Evolutionary conservation across 202 grass and related monocot species (phyloP).

Genomic region (Brachypodium distachyon): DNA sequence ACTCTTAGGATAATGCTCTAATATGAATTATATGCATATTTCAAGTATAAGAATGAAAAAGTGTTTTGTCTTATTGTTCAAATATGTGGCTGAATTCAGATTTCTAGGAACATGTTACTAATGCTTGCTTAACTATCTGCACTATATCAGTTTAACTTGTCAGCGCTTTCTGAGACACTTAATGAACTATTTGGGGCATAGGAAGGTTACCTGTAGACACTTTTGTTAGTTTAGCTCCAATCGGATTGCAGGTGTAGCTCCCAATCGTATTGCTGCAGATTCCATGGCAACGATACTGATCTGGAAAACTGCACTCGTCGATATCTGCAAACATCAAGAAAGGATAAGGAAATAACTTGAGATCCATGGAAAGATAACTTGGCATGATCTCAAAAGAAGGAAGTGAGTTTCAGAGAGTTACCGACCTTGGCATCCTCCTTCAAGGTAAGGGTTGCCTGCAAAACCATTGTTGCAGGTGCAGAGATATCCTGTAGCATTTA

Average conservation of each 20-base stretch:
- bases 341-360: not conserved
- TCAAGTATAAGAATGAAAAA: no score
- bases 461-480: slow-evolving; percentile 26
- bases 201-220: slow-evolving; percentile 21
- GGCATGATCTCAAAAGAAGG: not conserved
- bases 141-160: not conserved
- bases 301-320: not conserved
- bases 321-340: slow-evolving; percentile 1
- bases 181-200: not conserved
- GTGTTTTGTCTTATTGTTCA: no score
- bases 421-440: slow-evolving; percentile 38
- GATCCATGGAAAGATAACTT: not conserved
- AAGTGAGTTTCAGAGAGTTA: not conserved
- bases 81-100: no score
- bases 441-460: slow-evolving; percentile 32
- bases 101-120: not conserved
- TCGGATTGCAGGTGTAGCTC: not conserved
- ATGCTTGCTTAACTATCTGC: not conserved
- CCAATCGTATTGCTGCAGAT: slow-evolving; percentile 11
- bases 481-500: slow-evolving; percentile 24
- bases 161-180: not conserved
- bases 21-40: no score
- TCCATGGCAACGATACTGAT: slow-evolving; percentile 14
- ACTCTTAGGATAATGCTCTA: no score
- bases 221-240: slow-evolving; percentile 22